Percentiles rank a stretch among this genome's conserved stretches.
phyloP scores from a whole-genome alignment of 2,329 filamentous ascomycete genomes.

The Dothistroma septosporum region DNA sequence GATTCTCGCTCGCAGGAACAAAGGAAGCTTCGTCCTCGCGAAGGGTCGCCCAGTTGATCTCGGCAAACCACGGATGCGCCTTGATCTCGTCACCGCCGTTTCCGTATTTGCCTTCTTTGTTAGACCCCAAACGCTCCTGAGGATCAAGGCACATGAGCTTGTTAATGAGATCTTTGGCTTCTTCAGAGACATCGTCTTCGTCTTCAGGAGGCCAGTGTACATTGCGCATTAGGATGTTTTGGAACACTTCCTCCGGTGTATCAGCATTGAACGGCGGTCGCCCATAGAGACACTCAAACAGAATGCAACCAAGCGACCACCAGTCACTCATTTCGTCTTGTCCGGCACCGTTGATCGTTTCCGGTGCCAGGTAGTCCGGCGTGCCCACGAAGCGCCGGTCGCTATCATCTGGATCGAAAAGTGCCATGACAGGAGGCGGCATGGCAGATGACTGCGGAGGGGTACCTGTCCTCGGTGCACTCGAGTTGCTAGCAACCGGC shows the following conservation, averaged over 20 bases:
- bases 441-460: conserved; percentile 68
- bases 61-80: conserved; percentile 81
- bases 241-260: conserved; percentile 89
- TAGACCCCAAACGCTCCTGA: conserved; percentile 75
- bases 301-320: conserved; percentile 98
- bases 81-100: conserved; percentile 90
- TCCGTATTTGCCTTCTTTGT: conserved; percentile 73
- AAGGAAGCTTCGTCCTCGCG: conserved; percentile 96
- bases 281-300: conserved; percentile 94
- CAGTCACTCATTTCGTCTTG: conserved; percentile 99
- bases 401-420: conserved; percentile 93
- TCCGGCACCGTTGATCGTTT: conserved; percentile 90
- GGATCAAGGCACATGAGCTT: conserved; percentile 83
- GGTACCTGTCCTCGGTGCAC: conserved; percentile 41
- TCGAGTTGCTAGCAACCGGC: conserved; percentile 50
- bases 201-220: conserved; percentile 89
- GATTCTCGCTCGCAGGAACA: conserved; percentile 85
- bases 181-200: conserved; percentile 69
- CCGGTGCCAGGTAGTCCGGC: conserved; percentile 92
- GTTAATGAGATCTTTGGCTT: conserved; percentile 93
- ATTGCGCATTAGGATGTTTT: conserved; percentile 84
- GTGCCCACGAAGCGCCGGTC: conserved; percentile 93
- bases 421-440: conserved; percentile 82
- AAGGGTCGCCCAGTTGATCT: conserved; percentile 82
- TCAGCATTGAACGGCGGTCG: conserved; percentile 88